Evolutionary conservation across 805 yeast genomes (phyloP).

Genomic region (Spathaspora arborariae): DNA sequence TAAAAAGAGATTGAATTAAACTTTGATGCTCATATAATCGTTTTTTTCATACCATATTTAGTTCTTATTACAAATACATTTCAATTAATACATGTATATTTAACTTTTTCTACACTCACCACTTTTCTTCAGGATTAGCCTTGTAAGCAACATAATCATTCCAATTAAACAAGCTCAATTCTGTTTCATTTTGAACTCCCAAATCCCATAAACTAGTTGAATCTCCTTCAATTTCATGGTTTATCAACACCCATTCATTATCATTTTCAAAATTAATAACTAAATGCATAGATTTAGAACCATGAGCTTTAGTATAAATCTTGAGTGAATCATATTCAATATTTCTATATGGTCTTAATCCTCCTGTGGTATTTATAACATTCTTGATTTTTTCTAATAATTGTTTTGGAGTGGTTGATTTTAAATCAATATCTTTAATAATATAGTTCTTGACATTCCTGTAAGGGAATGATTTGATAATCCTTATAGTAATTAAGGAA

Average conservation of each 20-base stretch:
- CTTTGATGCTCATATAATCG: too few species aligned
- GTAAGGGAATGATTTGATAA: conserved; percentile 88
- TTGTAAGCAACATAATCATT: conserved; percentile 66
- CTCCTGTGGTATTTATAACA: conserved; percentile 54
- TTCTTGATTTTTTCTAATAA: conserved; percentile 51
- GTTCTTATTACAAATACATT: background rate
- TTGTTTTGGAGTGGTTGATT: conserved; percentile 60
- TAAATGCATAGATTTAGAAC: conserved; percentile 87
- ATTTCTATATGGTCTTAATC: conserved; percentile 77
- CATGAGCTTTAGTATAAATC: conserved; percentile 92
- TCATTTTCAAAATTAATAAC: conserved; percentile 84
- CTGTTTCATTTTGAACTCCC: conserved; percentile 80
- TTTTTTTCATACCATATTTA: background rate
- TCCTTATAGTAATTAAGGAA: conserved; percentile 78
- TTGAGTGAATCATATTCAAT: conserved; percentile 73
- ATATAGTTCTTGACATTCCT: conserved; percentile 80
- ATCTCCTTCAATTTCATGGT: conserved; percentile 13
- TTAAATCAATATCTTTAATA: conserved; percentile 65
- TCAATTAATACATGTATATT: background rate
- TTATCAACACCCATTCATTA: conserved; percentile 59
- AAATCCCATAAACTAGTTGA: conserved; percentile 29
- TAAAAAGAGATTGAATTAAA: background rate
- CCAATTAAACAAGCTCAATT: conserved; percentile 74
- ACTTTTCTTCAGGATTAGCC: conserved; percentile 83
- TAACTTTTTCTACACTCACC: conserved; percentile 43